Base-by-base conservation (phyloP, 2,329 filamentous ascomycete genomes). In the Leptodontidium sp. region DNA sequence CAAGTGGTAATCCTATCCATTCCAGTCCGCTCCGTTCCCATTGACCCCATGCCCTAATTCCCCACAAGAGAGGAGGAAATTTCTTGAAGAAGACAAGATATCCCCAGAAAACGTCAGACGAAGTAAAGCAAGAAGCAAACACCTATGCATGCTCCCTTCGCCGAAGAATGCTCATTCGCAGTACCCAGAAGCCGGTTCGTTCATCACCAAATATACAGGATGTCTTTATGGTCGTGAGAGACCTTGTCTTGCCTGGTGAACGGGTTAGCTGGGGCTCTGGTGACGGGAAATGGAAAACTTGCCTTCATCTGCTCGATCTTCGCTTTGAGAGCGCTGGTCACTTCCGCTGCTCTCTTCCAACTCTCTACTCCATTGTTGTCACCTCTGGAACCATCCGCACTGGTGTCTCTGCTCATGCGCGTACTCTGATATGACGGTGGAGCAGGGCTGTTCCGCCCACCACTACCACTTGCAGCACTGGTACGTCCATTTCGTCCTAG, bases 251-350 rank as follows among this genome's bases (percentile, higher is more conserved):
- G 84, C 84, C 84, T 86, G 32, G 1, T 43, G 21, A 40, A 38
- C 11, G 4, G 58, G 49, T 73, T 61, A 68, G 65, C 67, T 58
- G 61, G 12, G 12, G 58, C 49, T 52, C 29, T 2, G 47, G n/a
- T 11, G 45, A 64, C 53, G 38, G 17, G 21, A 64, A 21, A 24
- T 11, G 61, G 45, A 11, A 45, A 64, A 69, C 82, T 73, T 76
- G 88, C 88, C 87, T 98, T 99, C 96, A 99, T 99, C 85, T 96
- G 92, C 84, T 98, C 96, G 80, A 99, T 99, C 79, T 96, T 89
- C 64, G 95, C 94, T 84, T 98, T 99, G 77, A 99, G 81, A 80
- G 98, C 96, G 81, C 94, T 98, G 65, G 96, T 99, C 68, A 99
- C 96, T 83, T 99, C 96, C 1, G 96, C 96, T 21, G 96, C 96